Evolutionary conservation across 306 rosid species (phyloP), one percentile per base, ranked within the genome.

Genomic region (Cicer pinnatifidum): DNA sequence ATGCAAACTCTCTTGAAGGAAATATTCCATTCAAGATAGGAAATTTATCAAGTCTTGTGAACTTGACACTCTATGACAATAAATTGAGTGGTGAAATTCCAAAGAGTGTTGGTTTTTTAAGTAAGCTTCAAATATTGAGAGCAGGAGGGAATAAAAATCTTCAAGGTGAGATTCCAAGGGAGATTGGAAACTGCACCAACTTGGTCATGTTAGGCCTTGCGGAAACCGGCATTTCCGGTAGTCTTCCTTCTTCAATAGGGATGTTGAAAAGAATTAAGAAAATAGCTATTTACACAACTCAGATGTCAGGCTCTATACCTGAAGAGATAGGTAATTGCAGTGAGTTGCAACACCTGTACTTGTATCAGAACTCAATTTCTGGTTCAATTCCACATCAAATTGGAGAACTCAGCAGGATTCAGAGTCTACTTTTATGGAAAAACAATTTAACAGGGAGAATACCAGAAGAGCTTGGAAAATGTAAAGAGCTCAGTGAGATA

Each of bases 291-390:
- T 93, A 93, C 85, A 86, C 91, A 41, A 69, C 91, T 68, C 82
- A 68, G 11, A 58, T 93, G 35, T 83, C 90, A 1, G 93, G 93
- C 80, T 79, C 91, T 41, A 86, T 93, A 48, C 97, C 98, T n/a
- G 98, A 90, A 83, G 97, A 87, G 82, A 93, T 93, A 45, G 96
- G 86, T 39, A 85, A 89, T 75, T 90, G 96, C 86, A 86, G 86
- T 58, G 93, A 89, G 83, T 54, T 93, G 82, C 89, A 84, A 85
- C 75, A 78, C 41, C 78, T 93, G 59, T 88, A 81, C 80, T 78
- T 93, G 91, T 89, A 87, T 69, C 88, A 90, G 83, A 90, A 90
- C 73, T 79, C 87, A 7, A 83, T 89, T 46, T 85, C 91, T 0
- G 98, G 98, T 67, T 48, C 82, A 39, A 80, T 93, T 59, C 97